These are phyloP conservation scores for Neophaeococcomyces aloes DNA, from an alignment of 2,329 filamentous ascomycete species.

Conservation along the genomic window DNA sequence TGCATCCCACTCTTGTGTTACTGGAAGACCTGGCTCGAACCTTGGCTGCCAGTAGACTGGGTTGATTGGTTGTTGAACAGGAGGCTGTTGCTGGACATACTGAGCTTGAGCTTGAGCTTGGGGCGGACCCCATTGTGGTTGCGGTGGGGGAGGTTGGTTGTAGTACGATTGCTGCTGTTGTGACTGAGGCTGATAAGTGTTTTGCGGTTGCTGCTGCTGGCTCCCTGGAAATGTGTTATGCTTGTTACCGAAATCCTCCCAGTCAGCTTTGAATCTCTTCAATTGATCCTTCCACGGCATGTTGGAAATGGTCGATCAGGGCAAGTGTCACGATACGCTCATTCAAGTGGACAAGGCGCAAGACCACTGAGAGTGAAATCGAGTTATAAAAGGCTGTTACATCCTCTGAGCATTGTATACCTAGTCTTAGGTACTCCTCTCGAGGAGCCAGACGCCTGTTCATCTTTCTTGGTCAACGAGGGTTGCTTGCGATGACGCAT, in stretches of 20 bases:
- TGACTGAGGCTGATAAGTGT: conserved; percentile 5
- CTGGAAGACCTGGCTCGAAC: conserved; percentile 14
- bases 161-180: conserved; percentile 4
- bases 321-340: no score
- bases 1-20: conserved; percentile 18
- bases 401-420: no score
- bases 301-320: not conserved
- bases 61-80: conserved; percentile 4
- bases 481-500: no score
- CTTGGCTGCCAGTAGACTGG: conserved; percentile 17
- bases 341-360: no score
- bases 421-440: no score
- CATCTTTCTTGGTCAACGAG: no score
- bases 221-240: conserved; percentile 5
- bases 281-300: conserved; percentile 8
- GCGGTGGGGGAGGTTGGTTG: conserved; percentile 9
- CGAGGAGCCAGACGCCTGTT: no score
- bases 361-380: no score
- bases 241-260: conserved; percentile 6
- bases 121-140: conserved; percentile 12
- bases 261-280: conserved; percentile 6
- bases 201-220: conserved; percentile 8
- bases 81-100: conserved; percentile 4
- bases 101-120: conserved; percentile 3
- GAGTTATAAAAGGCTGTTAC: no score